Evolutionary conservation across 78 protist species (phyloP), one percentile per base, ranked within the genome.

Genomic region (Emiliania huxleyi): DNA sequence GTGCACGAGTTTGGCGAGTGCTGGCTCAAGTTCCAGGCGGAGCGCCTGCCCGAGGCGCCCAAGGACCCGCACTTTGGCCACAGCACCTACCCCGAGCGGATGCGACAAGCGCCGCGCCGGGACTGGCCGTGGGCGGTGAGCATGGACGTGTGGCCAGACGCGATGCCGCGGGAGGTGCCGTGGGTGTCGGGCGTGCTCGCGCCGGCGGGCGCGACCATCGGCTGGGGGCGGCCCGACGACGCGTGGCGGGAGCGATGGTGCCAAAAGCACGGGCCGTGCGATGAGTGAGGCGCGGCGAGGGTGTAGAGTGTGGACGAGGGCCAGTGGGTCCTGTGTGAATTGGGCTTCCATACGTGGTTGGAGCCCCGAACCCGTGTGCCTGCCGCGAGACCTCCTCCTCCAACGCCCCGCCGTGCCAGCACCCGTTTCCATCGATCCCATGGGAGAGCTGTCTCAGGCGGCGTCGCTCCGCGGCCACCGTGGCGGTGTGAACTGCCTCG

Each of bases 131-230:
- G 84, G 84, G 33, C 84, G 8, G 84, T 75, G n/a, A 25, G 5
- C 25, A 15, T 22, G 33, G 19, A 35, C 29, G n/a, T 75, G 26
- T 75, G 84, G 84, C 84, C 84, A 25, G 43, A 46, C 33, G n/a
- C n/a, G n/a, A n/a, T n/a, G n/a, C n/a, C n/a, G n/a, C n/a, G n/a
- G n/a, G n/a, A n/a, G n/a, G n/a, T 38, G 11, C 44, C 84, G 46
- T 75, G 84, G 84, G 40, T 38, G 15, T 75, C 84, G 84, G 81
- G 81, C 81, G 81, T 71, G 43, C 81, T 71, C 81, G 43, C 81
- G 0, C 43, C 81, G 11, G 25, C 43, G 1, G 81, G 25, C 81
- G 22, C 43, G 26, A 22, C 1, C 43, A 71, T 71, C 15, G 71
- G 21, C 4, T 25, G 71, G 35, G 11, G 29, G 35, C 71, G 29